These are phyloP conservation scores for Chlorella sp. DNA, from an alignment of 139 green algal species.

Conservation along the genomic window DNA sequence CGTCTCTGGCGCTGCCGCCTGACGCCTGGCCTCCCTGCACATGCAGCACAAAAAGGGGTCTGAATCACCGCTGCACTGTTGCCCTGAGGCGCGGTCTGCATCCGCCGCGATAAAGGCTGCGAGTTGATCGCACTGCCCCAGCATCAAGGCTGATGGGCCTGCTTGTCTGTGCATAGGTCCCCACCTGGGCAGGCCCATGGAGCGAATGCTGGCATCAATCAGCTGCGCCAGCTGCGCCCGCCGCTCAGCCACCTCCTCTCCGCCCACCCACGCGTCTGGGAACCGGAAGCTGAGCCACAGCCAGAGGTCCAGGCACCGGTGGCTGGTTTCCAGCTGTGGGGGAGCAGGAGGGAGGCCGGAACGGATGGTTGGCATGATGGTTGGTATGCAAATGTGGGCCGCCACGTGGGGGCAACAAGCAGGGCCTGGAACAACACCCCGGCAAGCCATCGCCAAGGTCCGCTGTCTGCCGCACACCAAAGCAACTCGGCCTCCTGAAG, in stretches of 20 bases:
- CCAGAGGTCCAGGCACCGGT: constrained; percentile 50
- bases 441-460: too few species aligned
- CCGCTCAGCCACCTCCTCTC: constrained; percentile 37
- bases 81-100: too few species aligned
- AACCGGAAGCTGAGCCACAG: constrained; percentile 75
- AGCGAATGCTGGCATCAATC: constrained; percentile 48
- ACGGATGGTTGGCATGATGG: background rate
- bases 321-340: constrained; percentile 55
- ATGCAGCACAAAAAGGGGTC: background rate
- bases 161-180: background rate
- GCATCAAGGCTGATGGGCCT: too few species aligned
- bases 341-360: background rate
- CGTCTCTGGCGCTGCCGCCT: background rate
- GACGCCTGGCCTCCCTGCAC: background rate
- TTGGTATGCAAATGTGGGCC: too few species aligned
- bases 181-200: constrained; percentile 30
- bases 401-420: too few species aligned
- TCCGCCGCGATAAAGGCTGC: too few species aligned
- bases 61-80: background rate
- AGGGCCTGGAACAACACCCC: too few species aligned
- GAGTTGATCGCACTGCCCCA: too few species aligned
- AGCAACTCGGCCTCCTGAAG: too few species aligned
- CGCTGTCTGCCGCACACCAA: too few species aligned
- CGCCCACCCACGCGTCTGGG: constrained; percentile 49
- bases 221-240: constrained; percentile 29